Evolutionary conservation across 2,329 filamentous ascomycete genomes (phyloP).

Genomic region (Cladorrhinum sp.): DNA sequence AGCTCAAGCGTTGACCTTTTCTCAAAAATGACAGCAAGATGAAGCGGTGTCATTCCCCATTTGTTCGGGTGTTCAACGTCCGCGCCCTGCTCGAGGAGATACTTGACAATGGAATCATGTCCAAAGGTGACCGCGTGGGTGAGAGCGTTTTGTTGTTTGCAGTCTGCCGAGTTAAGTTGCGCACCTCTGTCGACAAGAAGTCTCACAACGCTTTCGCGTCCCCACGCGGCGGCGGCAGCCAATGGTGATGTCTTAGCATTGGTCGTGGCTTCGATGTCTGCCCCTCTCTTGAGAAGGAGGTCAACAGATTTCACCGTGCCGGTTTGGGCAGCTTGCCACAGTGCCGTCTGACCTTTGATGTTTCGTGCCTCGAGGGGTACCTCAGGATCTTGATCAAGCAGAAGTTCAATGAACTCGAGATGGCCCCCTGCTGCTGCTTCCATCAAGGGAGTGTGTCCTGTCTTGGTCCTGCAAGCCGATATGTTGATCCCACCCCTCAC

Average conservation of each 20-base stretch:
- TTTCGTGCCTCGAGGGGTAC: not conserved
- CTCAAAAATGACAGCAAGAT: not conserved
- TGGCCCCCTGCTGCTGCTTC: not conserved
- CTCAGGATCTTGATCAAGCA: not conserved
- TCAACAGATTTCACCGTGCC: not conserved
- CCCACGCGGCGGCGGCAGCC: not conserved
- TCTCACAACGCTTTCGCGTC: not conserved
- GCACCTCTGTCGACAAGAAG: not conserved
- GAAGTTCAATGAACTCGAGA: not conserved
- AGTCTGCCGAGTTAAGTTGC: not conserved
- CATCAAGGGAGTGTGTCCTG: not conserved
- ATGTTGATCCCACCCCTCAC: not conserved
- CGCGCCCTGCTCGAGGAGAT: not conserved
- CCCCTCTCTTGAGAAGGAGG: not conserved
- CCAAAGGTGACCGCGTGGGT: not conserved
- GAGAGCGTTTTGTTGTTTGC: not conserved
- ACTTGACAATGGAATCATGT: not conserved
- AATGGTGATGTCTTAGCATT: not conserved
- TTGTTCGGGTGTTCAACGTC: not conserved
- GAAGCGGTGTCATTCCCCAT: not conserved
- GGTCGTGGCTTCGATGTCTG: not conserved
- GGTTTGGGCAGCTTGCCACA: not conserved
- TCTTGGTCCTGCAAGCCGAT: not conserved
- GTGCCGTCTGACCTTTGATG: not conserved
- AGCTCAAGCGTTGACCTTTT: not conserved